Conservation (phyloP, 805 yeast genomes). For the Wickerhamomyces canadensis region DNA sequence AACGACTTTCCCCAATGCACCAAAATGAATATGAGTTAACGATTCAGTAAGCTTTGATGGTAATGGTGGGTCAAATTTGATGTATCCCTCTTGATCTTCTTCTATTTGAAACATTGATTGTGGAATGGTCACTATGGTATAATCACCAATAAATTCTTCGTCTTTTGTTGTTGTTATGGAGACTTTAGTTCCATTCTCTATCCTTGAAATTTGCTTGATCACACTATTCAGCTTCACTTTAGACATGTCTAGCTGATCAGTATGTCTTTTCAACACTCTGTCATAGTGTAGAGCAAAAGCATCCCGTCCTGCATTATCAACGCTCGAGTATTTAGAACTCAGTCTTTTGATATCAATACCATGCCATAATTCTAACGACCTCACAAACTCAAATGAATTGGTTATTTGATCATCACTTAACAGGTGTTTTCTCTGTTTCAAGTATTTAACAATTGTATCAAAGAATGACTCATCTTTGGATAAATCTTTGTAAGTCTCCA, state of each 20-base stretch:
- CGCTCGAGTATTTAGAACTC: constrained; percentile 64
- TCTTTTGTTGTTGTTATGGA: constrained; percentile 25
- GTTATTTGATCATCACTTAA: constrained; percentile 45
- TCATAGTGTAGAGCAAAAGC: constrained; percentile 59
- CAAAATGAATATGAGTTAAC: constrained; percentile 48
- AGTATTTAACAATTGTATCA: constrained; percentile 42
- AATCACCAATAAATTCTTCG: constrained; percentile 38
- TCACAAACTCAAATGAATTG: constrained; percentile 45
- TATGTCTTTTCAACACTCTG: constrained; percentile 41
- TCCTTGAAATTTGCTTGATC: constrained; percentile 35
- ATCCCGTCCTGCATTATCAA: constrained; percentile 74
- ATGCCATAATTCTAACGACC: constrained; percentile 73
- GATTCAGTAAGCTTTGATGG: constrained; percentile 41
- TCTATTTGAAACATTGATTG: constrained; percentile 56
- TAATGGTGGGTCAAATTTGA: constrained; percentile 50
- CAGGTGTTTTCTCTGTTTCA: constrained; percentile 39
- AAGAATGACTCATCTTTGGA: constrained; percentile 49
- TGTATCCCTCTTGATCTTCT: constrained; percentile 34
- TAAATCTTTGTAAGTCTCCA: constrained; percentile 45
- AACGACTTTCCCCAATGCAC: constrained; percentile 67
- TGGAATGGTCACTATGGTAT: constrained; percentile 70
- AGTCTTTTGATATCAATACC: constrained; percentile 64
- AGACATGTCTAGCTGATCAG: constrained; percentile 31
- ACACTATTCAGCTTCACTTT: constrained; percentile 36
- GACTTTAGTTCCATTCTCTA: constrained; percentile 20